Conservation (phyloP, 257 asterid species). For the Datura wrightii region DNA sequence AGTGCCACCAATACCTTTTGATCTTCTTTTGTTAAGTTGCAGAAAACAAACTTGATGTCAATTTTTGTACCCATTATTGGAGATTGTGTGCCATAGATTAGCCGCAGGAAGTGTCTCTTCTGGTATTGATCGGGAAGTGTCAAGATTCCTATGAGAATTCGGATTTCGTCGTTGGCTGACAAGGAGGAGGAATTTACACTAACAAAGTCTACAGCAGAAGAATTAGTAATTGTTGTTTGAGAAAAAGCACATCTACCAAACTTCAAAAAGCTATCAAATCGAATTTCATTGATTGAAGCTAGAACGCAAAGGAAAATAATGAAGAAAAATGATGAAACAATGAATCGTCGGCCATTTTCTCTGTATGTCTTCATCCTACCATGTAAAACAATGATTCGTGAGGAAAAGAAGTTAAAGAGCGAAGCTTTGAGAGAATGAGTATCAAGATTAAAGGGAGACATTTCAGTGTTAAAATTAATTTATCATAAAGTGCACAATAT, state of each 20-base stretch:
- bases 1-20: conserved; percentile 77
- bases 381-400: neutral
- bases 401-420: conserved; percentile 32
- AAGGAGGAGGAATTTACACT: conserved; percentile 35
- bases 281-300: conserved; percentile 73
- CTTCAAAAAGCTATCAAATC: conserved; percentile 52
- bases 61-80: conserved; percentile 52
- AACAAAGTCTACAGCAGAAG: neutral
- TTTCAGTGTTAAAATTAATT: conserved; percentile 31
- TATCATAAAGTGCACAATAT: conserved; percentile 34
- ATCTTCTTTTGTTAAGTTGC: conserved; percentile 94
- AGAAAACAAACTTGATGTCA: conserved; percentile 80
- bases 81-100: conserved; percentile 79
- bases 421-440: conserved; percentile 25
- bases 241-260: conserved; percentile 61
- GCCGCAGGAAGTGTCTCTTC: conserved; percentile 84
- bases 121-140: conserved; percentile 93
- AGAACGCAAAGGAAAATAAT: conserved; percentile 65
- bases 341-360: conserved; percentile 54
- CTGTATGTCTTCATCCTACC: conserved; percentile 52
- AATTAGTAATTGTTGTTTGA: neutral
- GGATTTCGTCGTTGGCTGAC: conserved; percentile 46
- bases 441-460: conserved; percentile 11
- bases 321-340: conserved; percentile 61
- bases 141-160: conserved; percentile 72